Percentiles rank a stretch among this genome's conserved stretches.
phyloP scores from a whole-genome alignment of 2,329 filamentous ascomycete species.

The Alternaria incomplexa region DNA sequence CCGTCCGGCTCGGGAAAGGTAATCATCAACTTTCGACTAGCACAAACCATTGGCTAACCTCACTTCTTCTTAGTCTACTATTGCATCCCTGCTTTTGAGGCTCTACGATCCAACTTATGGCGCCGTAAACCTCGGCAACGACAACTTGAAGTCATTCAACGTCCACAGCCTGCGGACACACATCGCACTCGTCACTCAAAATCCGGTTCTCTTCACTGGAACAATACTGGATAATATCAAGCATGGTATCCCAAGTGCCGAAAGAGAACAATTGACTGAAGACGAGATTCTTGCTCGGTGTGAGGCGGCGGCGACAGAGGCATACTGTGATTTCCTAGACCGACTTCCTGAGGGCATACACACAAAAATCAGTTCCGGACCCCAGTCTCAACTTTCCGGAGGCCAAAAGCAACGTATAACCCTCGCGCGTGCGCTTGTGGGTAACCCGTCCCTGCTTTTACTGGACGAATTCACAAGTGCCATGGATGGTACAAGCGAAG shows the following conservation, averaged over 20 bases:
- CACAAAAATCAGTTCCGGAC: constrained; percentile 41
- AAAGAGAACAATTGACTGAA: constrained; percentile 27
- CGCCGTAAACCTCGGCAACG: constrained; percentile 31
- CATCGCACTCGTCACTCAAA: constrained; percentile 43
- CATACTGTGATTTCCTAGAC: constrained; percentile 56
- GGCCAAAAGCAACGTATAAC: constrained; percentile 49
- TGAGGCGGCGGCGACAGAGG: constrained; percentile 59
- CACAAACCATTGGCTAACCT: not conserved
- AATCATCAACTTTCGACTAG: not conserved
- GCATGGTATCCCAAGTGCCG: constrained; percentile 33
- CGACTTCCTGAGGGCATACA: constrained; percentile 44
- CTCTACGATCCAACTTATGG: constrained; percentile 47
- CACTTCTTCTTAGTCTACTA: constrained; percentile 49
- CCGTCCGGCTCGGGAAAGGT: constrained; percentile 47
- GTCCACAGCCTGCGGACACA: constrained; percentile 40
- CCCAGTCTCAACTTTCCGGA: constrained; percentile 44
- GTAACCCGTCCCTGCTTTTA: constrained; percentile 41
- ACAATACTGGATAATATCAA: constrained; percentile 47
- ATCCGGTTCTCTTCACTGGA: constrained; percentile 42
- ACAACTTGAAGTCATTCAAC: constrained; percentile 37
- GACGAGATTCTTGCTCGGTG: constrained; percentile 55
- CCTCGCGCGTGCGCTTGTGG: constrained; percentile 44
- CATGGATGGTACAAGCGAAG: constrained; percentile 38
- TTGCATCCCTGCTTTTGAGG: constrained; percentile 52
- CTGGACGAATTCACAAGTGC: constrained; percentile 48